A percentile compares a stretch with the other conserved stretches of the same genome.
phyloP scores from a whole-genome alignment of 805 yeast species.

The Starmerella davenportii region DNA sequence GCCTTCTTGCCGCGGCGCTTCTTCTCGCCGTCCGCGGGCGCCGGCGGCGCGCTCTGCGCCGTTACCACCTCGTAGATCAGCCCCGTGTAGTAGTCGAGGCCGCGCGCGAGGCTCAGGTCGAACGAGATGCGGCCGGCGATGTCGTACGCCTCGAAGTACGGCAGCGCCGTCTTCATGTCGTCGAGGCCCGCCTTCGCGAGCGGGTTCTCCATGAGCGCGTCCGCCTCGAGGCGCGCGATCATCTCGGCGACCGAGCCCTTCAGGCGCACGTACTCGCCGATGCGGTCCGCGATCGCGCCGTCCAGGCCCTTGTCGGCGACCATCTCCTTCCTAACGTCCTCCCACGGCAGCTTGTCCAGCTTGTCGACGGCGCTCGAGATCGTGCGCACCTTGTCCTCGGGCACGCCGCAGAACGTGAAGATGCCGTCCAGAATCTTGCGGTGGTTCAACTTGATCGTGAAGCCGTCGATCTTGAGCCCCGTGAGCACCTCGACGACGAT shows the following conservation, averaged over 20 bases:
- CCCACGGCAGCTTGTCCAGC: slow-evolving; percentile 92
- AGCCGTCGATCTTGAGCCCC: slow-evolving; percentile 68
- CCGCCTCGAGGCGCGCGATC: slow-evolving; percentile 36
- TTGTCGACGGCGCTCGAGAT: slow-evolving; percentile 93
- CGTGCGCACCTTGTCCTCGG: slow-evolving; percentile 81
- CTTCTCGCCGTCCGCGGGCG: slow-evolving; percentile 37
- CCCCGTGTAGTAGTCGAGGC: slow-evolving; percentile 94
- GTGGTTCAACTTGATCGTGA: slow-evolving; percentile 85
- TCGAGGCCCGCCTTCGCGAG: slow-evolving; percentile 63
- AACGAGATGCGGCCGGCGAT: slow-evolving; percentile 44
- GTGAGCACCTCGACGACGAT: slow-evolving; percentile 71
- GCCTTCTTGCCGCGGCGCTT: slow-evolving; percentile 26
- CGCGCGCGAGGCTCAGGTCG: slow-evolving; percentile 91
- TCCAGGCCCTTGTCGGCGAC: slow-evolving; percentile 76
- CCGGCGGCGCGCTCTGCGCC: slow-evolving; percentile 87
- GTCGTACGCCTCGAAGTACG: slow-evolving; percentile 69
- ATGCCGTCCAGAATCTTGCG: slow-evolving; percentile 92
- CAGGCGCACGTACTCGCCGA: slow-evolving; percentile 78
- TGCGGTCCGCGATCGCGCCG: slow-evolving; percentile 80
- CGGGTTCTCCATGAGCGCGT: slow-evolving; percentile 46
- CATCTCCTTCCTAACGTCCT: slow-evolving; percentile 80
- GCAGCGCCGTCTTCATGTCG: slow-evolving; percentile 60
- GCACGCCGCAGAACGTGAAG: slow-evolving; percentile 86
- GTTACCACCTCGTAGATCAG: slow-evolving; percentile 94
- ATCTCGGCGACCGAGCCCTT: slow-evolving; percentile 39